Conservation (phyloP, 1,284 basidiomycete genomes). For the Rhodofomes roseus region DNA sequence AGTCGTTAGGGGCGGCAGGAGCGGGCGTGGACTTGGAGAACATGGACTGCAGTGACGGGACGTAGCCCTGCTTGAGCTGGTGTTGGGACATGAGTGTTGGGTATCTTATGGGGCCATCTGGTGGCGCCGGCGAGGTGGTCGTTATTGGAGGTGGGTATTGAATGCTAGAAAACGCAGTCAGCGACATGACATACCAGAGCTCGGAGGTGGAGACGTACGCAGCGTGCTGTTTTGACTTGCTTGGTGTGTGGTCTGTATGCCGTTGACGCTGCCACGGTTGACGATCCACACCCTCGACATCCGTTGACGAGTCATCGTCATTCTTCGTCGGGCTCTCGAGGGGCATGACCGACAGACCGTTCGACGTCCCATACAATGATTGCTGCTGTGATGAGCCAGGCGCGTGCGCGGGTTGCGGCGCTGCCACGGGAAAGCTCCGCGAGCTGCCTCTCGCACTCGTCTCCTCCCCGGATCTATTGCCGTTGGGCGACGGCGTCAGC, state of each 20-base stretch:
- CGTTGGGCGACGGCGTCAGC: constrained; percentile 14
- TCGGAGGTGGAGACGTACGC: constrained; percentile 20
- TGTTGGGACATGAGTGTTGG: constrained; percentile 67
- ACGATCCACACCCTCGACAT: constrained; percentile 22
- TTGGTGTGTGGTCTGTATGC: constrained; percentile 19
- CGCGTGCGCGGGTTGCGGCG: constrained; percentile 26
- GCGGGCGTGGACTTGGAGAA: constrained; percentile 29
- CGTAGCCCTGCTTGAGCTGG: constrained; percentile 66
- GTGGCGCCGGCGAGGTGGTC: constrained; percentile 56
- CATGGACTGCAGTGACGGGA: constrained; percentile 55
- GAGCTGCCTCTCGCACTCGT: constrained; percentile 6
- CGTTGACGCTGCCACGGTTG: constrained; percentile 13
- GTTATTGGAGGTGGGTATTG: constrained; percentile 43
- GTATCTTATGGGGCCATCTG: constrained; percentile 45
- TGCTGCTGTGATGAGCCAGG: constrained; percentile 19
- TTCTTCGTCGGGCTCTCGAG: constrained; percentile 42
- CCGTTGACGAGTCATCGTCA: constrained; percentile 28
- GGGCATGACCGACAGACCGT: constrained; percentile 34
- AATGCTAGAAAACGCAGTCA: constrained; percentile 12
- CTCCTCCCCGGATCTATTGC: constrained; percentile 3
- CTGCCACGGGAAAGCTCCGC: constrained; percentile 16
- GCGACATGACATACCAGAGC: constrained; percentile 15
- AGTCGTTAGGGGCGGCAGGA: constrained; percentile 16
- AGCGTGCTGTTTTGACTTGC: constrained; percentile 14
- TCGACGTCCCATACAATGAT: constrained; percentile 22